phyloP scores from a whole-genome alignment of 2,329 filamentous ascomycete genomes.

The Arthroderma sp. region DNA sequence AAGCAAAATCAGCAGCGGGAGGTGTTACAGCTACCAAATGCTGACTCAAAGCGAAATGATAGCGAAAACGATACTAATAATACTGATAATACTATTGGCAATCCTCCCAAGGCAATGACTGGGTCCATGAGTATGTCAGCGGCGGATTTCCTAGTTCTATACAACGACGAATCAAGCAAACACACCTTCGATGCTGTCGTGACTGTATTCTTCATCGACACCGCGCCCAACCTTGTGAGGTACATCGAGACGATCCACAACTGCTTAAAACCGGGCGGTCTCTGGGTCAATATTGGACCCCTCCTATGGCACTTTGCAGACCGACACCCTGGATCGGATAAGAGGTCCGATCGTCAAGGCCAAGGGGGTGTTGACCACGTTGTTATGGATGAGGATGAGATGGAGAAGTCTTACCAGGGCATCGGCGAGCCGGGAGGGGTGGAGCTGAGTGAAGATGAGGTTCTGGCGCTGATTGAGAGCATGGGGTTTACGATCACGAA shows the following conservation, averaged over 20 bases:
- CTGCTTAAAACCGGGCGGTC: conserved; percentile 62
- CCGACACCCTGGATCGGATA: conserved; percentile 36
- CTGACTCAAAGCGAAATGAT: background rate
- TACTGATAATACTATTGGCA: background rate
- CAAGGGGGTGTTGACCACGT: conserved; percentile 23
- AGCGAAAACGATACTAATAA: background rate
- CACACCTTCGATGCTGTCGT: conserved; percentile 67
- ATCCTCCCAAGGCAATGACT: conserved; percentile 17
- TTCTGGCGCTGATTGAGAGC: conserved; percentile 57
- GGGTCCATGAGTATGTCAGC: conserved; percentile 86
- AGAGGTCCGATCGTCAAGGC: conserved; percentile 37
- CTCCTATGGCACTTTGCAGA: conserved; percentile 93
- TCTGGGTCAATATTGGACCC: conserved; percentile 83
- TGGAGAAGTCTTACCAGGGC: conserved; percentile 35
- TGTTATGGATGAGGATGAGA: conserved; percentile 31
- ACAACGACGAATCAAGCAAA: conserved; percentile 50
- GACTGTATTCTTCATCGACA: conserved; percentile 93
- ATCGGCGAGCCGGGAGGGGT: conserved; percentile 84
- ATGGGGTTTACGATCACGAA: conserved; percentile 65
- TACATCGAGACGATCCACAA: conserved; percentile 75
- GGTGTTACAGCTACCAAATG: conserved; percentile 7
- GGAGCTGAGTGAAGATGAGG: conserved; percentile 81
- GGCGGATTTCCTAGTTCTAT: conserved; percentile 83
- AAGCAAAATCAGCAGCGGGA: background rate
- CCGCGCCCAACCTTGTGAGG: conserved; percentile 78